Evolutionary conservation across 2,329 filamentous ascomycete species (phyloP), one percentile per base, ranked within the genome.

Genomic region (Anisogramma anomala): DNA sequence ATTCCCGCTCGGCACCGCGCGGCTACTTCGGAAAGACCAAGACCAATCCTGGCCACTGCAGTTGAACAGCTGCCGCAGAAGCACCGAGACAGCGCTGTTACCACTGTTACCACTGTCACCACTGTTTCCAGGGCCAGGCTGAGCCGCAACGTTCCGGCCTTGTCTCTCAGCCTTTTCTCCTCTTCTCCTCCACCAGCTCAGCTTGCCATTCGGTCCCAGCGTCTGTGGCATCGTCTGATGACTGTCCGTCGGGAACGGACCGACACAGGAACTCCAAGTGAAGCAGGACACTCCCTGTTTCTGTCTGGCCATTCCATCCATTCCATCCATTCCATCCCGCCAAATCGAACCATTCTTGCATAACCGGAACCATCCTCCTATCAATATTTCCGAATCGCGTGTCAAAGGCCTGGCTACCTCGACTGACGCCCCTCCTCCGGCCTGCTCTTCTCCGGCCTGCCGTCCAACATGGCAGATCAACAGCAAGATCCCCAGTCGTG

Each of bases 331-430:
- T 44, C 39, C 46, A 49, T 46, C 50, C 50, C 49, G 51, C 53
- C 49, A 58, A 58, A 55, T 58, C 56, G 55, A 57, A 58, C 55
- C 54, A 58, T 49, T 49, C 47, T 46, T 53, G 56, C 56, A 55
- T 56, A 51, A 54, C 44, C 53, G 53, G 51, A 9, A 55, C 54
- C 50, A 45, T 49, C 52, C 55, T 52, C 56, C n/a, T n/a, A 43
- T 28, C 34, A 46, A 31, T 41, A 10, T 37, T 33, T 31, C 37
- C 44, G 35, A 30, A 36, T 37, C 40, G 28, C 28, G 33, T 36
- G 36, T 33, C 32, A 15, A 27, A 25, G 28, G 22, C 22, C 22
- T 23, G 22, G 9, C 22, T 5, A 6, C 6, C 22, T 23, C 9
- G 22, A 9, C 22, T 23, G 9, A 9, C 22, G 6, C 5, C 5